Evolutionary conservation across 148 eudicot genomes (phyloP).

Genomic region (Rheum nobile): DNA sequence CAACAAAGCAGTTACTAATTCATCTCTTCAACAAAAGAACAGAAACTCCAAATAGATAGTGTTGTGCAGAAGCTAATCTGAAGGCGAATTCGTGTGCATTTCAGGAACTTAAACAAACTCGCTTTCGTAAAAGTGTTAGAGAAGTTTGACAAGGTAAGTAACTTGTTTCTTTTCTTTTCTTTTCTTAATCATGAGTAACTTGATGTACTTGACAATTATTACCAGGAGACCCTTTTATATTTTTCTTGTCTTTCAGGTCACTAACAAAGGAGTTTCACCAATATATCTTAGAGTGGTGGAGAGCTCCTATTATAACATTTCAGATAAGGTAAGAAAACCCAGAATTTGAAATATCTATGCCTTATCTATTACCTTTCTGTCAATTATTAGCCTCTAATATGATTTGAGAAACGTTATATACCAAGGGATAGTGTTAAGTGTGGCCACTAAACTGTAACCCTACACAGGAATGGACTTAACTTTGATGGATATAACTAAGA

Average conservation of each 20-base stretch:
- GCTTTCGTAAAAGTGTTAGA: conserved; percentile 82
- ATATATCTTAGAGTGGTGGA: conserved; percentile 83
- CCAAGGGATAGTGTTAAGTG: conserved; percentile 36
- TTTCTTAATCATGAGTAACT: background rate
- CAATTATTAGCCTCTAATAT: conserved; percentile 2
- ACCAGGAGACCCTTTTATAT: background rate
- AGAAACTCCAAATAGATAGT: background rate
- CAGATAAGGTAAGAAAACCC: conserved; percentile 71
- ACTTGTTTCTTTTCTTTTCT: background rate
- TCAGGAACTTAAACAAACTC: conserved; percentile 94
- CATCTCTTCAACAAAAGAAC: background rate
- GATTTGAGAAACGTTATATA: background rate
- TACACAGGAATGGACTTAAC: conserved; percentile 15
- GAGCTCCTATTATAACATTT: conserved; percentile 85
- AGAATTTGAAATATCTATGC: too few relatives aligned
- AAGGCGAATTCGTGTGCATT: conserved; percentile 13
- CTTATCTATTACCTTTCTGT: background rate
- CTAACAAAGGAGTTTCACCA: conserved; percentile 69
- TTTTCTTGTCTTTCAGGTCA: conserved; percentile 46
- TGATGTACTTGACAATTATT: background rate
- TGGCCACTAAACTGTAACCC: conserved; percentile 32
- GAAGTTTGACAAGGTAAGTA: conserved; percentile 89
- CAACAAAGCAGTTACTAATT: too few relatives aligned
- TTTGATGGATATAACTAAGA: conserved; percentile 21
- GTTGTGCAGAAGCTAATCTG: background rate